phyloP scores from a whole-genome alignment of 2,329 filamentous ascomycete species.

The Claviceps cyperi region DNA sequence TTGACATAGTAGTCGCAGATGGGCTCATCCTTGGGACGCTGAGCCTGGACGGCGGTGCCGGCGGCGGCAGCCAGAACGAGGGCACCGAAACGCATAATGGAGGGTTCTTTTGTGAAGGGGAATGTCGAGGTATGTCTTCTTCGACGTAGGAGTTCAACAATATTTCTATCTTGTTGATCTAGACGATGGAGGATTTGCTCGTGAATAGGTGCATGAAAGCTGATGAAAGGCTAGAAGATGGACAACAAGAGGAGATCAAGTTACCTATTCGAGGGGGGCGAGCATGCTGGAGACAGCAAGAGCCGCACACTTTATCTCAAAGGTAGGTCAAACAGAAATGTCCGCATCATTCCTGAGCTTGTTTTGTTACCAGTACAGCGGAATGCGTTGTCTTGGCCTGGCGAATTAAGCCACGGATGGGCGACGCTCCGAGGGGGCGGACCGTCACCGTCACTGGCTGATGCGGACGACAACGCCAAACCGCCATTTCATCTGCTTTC shows the following conservation, averaged over 20 bases:
- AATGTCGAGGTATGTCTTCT: no score
- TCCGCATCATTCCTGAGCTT: neutral
- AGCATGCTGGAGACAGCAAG: neutral
- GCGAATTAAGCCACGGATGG: neutral
- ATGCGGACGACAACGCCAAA: no score
- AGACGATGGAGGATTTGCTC: no score
- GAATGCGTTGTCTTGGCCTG: constrained; percentile 1
- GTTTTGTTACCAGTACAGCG: neutral
- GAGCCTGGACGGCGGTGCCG: constrained; percentile 17
- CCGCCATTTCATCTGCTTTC: no score
- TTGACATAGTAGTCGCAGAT: constrained; percentile 52
- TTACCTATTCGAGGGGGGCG: no score
- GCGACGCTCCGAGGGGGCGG: neutral
- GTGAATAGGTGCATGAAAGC: no score
- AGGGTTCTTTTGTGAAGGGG: no score
- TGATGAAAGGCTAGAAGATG: no score
- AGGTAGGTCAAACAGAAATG: neutral
- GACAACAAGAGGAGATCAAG: no score
- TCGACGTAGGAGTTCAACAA: no score
- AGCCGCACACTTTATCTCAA: neutral
- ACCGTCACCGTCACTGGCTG: no score
- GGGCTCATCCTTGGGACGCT: constrained; percentile 33
- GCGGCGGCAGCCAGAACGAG: constrained; percentile 11
- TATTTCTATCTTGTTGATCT: no score
- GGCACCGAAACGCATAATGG: constrained; percentile 13